Evolutionary conservation across 169 alveolate genomes (phyloP).

Genomic region (Babesia bovis): DNA sequence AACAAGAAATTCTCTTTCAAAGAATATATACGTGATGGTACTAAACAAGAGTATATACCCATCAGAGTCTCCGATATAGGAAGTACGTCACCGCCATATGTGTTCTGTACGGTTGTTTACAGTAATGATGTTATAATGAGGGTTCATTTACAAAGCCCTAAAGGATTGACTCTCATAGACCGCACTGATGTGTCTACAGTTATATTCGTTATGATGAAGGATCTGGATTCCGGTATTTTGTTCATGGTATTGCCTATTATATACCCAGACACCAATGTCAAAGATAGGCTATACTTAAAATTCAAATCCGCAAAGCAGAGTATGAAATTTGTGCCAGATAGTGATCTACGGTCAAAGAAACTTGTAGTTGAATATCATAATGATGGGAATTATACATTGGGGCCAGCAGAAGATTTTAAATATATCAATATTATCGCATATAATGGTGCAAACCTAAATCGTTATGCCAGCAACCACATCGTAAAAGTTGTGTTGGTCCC

Average conservation of each 20-base stretch:
- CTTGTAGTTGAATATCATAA: background rate
- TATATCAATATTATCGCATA: background rate
- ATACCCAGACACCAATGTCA: background rate
- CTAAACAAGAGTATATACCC: background rate
- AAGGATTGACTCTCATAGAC: background rate
- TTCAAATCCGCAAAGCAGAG: background rate
- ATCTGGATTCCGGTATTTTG: background rate
- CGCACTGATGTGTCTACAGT: background rate
- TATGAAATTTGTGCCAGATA: conserved; percentile 5
- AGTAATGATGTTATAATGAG: background rate
- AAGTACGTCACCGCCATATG: background rate
- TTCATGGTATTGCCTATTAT: conserved; percentile 2
- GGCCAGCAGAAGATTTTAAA: background rate
- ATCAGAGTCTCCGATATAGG: background rate
- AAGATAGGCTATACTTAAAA: background rate
- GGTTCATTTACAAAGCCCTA: background rate
- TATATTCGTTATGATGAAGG: background rate
- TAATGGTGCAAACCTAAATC: background rate
- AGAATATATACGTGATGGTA: background rate
- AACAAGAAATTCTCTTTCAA: background rate
- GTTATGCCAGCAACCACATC: background rate
- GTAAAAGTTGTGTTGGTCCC: conserved; percentile 3
- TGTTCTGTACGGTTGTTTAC: background rate
- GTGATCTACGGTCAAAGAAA: background rate
- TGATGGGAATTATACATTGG: conserved; percentile 4